phyloP scores from a whole-genome alignment of 176 grass and related monocot species.

The Oryza rufipogon region DNA sequence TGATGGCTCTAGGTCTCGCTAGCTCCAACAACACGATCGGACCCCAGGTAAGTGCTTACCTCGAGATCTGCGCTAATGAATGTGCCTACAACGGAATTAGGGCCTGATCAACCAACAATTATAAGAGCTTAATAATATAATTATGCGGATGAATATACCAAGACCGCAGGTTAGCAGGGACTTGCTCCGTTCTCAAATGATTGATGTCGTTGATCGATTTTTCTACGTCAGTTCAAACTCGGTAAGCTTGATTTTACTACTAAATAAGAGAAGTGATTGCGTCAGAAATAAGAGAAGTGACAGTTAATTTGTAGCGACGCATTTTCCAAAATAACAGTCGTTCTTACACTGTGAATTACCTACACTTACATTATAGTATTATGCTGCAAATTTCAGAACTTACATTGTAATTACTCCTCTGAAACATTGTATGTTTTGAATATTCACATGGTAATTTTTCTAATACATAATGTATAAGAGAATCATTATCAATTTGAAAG shows the following conservation, averaged over 20 bases:
- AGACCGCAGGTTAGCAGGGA: neutral
- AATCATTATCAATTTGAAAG: too few species aligned
- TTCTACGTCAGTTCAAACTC: neutral
- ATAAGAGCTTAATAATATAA: neutral
- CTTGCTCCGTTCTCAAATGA: neutral
- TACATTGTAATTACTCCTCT: too few species aligned
- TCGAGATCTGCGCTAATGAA: constrained; percentile 6
- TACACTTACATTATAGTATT: too few species aligned
- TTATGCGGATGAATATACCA: neutral
- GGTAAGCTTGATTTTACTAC: too few species aligned
- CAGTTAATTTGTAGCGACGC: fast-evolving
- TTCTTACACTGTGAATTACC: too few species aligned
- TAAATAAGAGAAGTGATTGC: too few species aligned
- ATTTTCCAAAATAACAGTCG: too few species aligned
- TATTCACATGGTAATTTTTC: too few species aligned
- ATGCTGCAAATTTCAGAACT: too few species aligned
- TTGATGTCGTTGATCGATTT: neutral
- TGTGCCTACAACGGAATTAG: neutral
- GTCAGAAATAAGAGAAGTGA: too few species aligned
- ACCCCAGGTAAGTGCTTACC: neutral
- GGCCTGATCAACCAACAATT: neutral
- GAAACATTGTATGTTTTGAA: too few species aligned
- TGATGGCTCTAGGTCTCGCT: neutral
- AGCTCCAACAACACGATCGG: neutral
- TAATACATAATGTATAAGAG: too few species aligned